These are phyloP conservation scores for Ogataea salicorniae DNA, from an alignment of 805 yeast species.

Conservation along the genomic window DNA sequence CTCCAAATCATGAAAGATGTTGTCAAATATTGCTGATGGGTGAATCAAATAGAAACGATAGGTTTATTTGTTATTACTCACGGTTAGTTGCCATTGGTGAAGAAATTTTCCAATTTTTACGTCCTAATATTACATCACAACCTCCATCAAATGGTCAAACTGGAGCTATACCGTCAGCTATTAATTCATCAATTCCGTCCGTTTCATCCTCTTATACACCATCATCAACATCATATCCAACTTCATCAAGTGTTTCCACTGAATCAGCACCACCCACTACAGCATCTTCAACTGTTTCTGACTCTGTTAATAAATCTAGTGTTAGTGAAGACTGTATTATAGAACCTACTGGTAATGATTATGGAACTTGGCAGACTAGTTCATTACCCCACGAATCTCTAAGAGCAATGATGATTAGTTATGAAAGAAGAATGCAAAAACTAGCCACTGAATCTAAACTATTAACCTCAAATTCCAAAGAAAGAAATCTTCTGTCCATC, in stretches of 20 bases:
- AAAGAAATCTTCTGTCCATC: constrained; percentile 36
- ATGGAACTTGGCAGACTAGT: constrained; percentile 4
- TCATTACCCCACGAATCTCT: constrained; percentile 21
- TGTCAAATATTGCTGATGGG: constrained; percentile 31
- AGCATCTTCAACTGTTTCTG: not conserved
- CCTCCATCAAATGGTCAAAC: not conserved
- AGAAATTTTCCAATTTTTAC: constrained; percentile 39
- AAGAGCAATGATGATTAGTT: constrained; percentile 32
- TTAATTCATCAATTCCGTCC: not conserved
- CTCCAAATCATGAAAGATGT: constrained; percentile 38
- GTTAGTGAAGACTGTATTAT: not conserved
- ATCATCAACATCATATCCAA: not conserved
- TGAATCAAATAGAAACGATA: constrained; percentile 35
- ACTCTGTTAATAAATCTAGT: not conserved
- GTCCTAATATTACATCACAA: constrained; percentile 22
- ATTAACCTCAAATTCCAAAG: constrained; percentile 31
- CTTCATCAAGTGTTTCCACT: not conserved
- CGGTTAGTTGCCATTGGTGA: constrained; percentile 45
- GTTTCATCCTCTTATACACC: not conserved
- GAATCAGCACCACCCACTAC: not conserved
- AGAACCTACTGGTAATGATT: constrained; percentile 1
- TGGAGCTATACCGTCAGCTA: not conserved
- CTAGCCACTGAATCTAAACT: constrained; percentile 38
- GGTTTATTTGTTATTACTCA: constrained; percentile 40
- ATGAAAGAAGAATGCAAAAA: constrained; percentile 37